phyloP scores from a whole-genome alignment of 768 basidiomycete genomes.

The Lactarius hengduanensis region DNA sequence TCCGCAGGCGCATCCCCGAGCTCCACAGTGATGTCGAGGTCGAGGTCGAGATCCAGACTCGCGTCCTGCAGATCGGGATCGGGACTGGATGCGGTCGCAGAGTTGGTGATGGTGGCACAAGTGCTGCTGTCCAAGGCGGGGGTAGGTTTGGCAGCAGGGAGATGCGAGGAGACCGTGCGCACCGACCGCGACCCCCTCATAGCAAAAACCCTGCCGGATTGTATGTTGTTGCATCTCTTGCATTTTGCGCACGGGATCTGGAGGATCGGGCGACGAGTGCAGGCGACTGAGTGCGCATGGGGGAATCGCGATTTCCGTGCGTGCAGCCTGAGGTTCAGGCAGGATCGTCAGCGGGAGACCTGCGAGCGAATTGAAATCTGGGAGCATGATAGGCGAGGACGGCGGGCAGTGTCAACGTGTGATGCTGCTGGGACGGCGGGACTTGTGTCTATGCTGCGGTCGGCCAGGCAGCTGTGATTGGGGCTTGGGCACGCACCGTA shows the following conservation, averaged over 20 bases:
- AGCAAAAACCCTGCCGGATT: no score
- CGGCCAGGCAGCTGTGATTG: not conserved
- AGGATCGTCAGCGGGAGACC: conserved; percentile 16
- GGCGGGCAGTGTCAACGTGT: not conserved
- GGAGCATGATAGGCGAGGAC: not conserved
- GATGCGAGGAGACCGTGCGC: conserved; percentile 25
- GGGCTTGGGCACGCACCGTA: not conserved
- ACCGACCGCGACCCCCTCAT: conserved; percentile 19
- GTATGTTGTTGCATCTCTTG: no score
- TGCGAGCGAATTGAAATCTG: not conserved
- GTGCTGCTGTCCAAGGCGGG: not conserved
- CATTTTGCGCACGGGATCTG: no score
- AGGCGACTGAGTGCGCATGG: conserved; percentile 12
- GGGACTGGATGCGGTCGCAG: no score
- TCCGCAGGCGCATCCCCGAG: no score
- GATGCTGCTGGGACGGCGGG: not conserved
- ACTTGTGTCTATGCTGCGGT: not conserved
- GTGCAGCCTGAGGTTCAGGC: not conserved
- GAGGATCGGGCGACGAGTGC: not conserved
- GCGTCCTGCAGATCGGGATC: no score
- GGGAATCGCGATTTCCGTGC: conserved; percentile 5
- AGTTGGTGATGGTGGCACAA: not conserved
- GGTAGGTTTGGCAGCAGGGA: not conserved
- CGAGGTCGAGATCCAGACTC: no score
- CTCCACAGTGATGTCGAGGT: no score